A percentile compares a stretch with the other conserved stretches of the same genome.
These are phyloP conservation scores for Immersiporthe knoxdaviesiana DNA, from an alignment of 2,329 filamentous ascomycete genomes.

Conservation along the genomic window DNA sequence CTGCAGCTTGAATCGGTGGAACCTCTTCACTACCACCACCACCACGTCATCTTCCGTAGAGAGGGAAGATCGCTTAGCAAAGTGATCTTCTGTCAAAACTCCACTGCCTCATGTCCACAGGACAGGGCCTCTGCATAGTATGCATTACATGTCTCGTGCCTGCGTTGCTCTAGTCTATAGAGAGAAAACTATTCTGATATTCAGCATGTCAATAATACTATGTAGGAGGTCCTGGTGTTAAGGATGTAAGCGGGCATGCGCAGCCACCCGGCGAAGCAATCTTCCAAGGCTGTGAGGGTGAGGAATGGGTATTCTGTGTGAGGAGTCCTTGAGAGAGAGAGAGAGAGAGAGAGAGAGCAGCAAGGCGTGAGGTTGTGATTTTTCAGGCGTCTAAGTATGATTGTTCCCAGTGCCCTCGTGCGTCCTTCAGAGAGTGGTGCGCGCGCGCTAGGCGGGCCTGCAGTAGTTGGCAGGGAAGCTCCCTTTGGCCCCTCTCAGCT, in stretches of 20 bases:
- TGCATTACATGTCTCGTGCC: not conserved
- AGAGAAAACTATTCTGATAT: not conserved
- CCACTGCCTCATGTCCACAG: not conserved
- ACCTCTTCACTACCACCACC: not conserved
- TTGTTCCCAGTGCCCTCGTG: not conserved
- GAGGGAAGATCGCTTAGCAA: not conserved
- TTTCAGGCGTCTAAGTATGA: not conserved
- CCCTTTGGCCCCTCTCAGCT: constrained; percentile 68
- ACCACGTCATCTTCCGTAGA: not conserved
- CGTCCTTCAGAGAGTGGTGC: not conserved
- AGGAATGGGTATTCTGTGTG: not conserved
- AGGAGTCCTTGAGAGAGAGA: too few species aligned
- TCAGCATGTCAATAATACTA: not conserved
- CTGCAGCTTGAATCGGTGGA: not conserved
- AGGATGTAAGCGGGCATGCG: not conserved
- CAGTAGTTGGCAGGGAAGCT: constrained; percentile 87
- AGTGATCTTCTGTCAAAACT: not conserved
- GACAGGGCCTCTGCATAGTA: not conserved
- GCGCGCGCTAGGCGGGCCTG: constrained; percentile 41
- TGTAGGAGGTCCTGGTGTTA: not conserved
- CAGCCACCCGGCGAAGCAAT: not conserved
- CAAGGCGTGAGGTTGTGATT: not conserved
- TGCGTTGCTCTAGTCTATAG: not conserved
- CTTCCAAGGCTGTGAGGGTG: not conserved
- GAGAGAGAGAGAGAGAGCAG: too few species aligned